Evolutionary conservation across 2,329 filamentous ascomycete genomes (phyloP).

Genomic region (Pseudogymnoascus sp.): DNA sequence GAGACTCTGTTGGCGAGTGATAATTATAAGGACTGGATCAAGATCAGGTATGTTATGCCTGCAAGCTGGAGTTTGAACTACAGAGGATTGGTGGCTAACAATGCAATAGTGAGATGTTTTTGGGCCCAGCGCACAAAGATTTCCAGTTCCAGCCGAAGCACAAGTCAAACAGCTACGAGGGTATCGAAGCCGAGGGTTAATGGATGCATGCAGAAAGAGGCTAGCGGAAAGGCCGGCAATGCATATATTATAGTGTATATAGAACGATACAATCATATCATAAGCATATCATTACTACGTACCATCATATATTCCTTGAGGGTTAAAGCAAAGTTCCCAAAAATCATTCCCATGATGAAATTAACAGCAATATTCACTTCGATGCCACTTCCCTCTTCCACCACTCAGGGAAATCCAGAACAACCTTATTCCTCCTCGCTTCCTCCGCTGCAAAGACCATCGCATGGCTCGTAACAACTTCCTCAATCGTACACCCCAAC

Average conservation of each 20-base stretch:
- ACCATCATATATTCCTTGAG: no score
- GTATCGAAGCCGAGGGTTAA: slow-evolving; percentile 64
- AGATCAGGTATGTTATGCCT: slow-evolving; percentile 68
- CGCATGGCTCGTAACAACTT: slow-evolving; percentile 82
- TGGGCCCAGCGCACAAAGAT: slow-evolving; percentile 80
- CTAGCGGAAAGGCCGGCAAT: not conserved
- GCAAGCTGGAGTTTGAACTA: not conserved
- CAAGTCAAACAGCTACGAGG: slow-evolving; percentile 84
- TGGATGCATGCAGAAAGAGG: not conserved
- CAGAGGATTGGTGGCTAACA: slow-evolving; percentile 10
- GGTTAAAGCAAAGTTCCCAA: not conserved
- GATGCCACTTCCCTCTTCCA: slow-evolving; percentile 49
- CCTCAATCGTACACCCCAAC: slow-evolving; percentile 78
- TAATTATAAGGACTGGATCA: slow-evolving; percentile 97
- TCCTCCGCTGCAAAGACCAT: slow-evolving; percentile 93
- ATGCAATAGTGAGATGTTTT: slow-evolving; percentile 79
- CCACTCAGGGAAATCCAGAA: slow-evolving; percentile 71
- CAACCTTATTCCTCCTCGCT: slow-evolving; percentile 60
- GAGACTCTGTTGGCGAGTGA: slow-evolving; percentile 88
- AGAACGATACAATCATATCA: not conserved
- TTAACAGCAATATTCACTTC: not conserved
- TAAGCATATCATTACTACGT: not conserved
- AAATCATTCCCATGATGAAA: not conserved
- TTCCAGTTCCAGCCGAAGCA: slow-evolving; percentile 98
- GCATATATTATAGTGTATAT: not conserved